Evolutionary conservation across 345 rosid species (phyloP).

Genomic region (Cochlearia excelsa): DNA sequence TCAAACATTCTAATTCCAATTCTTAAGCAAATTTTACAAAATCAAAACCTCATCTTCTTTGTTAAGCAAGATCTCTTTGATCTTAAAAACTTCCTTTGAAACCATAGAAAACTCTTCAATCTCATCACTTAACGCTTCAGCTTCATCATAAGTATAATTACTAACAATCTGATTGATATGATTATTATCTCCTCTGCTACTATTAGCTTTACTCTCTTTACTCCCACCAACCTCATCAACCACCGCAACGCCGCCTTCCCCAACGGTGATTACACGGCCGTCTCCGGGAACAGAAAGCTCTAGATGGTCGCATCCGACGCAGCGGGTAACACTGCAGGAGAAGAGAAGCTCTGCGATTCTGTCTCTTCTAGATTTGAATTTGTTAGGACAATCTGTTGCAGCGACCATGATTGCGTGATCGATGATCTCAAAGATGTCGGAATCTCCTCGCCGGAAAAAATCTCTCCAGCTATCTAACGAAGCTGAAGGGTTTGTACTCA

Average conservation of each 20-base stretch:
- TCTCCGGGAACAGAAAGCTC: conserved; percentile 43
- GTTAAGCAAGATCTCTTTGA: conserved; percentile 57
- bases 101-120: conserved; percentile 50
- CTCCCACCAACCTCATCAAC: conserved; percentile 35
- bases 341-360: conserved; percentile 67
- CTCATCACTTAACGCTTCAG: conserved; percentile 75
- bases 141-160: conserved; percentile 56
- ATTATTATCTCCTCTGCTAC: conserved; percentile 50
- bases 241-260: conserved; percentile 11
- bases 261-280: conserved; percentile 24
- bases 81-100: conserved; percentile 64
- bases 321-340: conserved; percentile 46
- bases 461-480: conserved; percentile 69
- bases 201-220: conserved; percentile 61
- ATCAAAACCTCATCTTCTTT: conserved; percentile 52
- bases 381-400: conserved; percentile 65
- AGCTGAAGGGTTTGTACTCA: conserved; percentile 7
- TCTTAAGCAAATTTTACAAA: neutral
- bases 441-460: conserved; percentile 60
- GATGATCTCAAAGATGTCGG: conserved; percentile 66
- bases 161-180: conserved; percentile 39
- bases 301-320: conserved; percentile 58
- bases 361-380: conserved; percentile 58
- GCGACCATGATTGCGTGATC: conserved; percentile 75
- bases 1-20: neutral